These are phyloP conservation scores for Microcera coccophila DNA, from an alignment of 2,329 filamentous ascomycete species.

Conservation along the genomic window DNA sequence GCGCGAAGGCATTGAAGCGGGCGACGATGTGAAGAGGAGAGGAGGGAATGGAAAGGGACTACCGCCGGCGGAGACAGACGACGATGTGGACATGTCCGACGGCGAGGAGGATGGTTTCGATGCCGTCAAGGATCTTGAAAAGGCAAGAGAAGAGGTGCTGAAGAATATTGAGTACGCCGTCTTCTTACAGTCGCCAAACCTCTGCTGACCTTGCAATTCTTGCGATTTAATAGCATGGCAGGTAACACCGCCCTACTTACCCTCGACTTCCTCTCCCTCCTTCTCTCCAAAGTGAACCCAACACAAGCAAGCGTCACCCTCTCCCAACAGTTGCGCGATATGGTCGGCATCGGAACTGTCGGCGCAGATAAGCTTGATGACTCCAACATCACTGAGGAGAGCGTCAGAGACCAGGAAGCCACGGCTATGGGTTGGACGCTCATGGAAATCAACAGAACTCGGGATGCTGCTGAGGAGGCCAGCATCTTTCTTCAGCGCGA, in stretches of 20 bases:
- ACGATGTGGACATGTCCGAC: constrained; percentile 45
- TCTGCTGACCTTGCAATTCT: constrained; percentile 4
- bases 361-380: constrained; percentile 63
- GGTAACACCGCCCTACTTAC: constrained; percentile 61
- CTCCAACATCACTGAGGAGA: constrained; percentile 54
- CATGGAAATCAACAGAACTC: constrained; percentile 69
- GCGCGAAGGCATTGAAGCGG: constrained; percentile 60
- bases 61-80: constrained; percentile 37
- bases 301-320: constrained; percentile 66
- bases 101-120: constrained; percentile 45
- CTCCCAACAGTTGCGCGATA: constrained; percentile 64
- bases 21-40: constrained; percentile 30
- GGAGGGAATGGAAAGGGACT: constrained; percentile 39
- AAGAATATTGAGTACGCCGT: constrained; percentile 52
- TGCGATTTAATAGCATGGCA: constrained; percentile 28
- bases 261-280: constrained; percentile 77
- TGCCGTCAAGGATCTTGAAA: constrained; percentile 44
- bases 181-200: background rate
- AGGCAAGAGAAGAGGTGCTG: constrained; percentile 56
- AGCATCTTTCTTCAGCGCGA: constrained; percentile 71
- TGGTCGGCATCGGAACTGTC: constrained; percentile 70
- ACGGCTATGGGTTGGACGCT: constrained; percentile 70
- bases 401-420: constrained; percentile 53
- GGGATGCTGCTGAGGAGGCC: constrained; percentile 69
- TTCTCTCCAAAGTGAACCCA: constrained; percentile 78